Conservation (phyloP, 192 early-diverging fungal genomes). For the Tieghemiomyces parasiticus region DNA sequence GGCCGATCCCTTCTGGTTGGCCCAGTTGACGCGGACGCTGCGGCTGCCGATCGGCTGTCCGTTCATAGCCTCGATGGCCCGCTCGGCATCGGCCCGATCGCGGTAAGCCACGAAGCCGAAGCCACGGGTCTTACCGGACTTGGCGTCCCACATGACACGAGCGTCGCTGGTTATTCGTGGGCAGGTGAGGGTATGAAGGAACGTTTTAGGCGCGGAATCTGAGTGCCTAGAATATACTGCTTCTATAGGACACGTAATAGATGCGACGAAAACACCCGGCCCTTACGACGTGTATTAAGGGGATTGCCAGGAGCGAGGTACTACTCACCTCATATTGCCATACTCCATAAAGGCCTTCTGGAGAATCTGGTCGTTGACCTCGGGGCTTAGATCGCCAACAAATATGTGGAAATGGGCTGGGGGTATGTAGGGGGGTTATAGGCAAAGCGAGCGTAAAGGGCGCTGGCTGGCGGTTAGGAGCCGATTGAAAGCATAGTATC, state of each 20-base stretch:
- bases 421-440: not conserved
- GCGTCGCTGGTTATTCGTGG: slow-evolving; percentile 43
- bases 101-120: slow-evolving; percentile 87
- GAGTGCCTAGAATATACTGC: slow-evolving; percentile 15
- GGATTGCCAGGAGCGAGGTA: not conserved
- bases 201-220: not conserved
- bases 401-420: slow-evolving; percentile 73
- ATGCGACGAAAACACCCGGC: not conserved
- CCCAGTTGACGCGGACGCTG: slow-evolving; percentile 87
- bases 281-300: not conserved
- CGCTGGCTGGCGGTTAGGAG: not conserved
- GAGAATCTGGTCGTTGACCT: slow-evolving; percentile 71
- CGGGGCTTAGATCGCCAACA: slow-evolving; percentile 84
- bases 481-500: not conserved
- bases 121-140: slow-evolving; percentile 78
- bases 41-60: slow-evolving; percentile 76
- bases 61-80: slow-evolving; percentile 74
- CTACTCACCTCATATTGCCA: slow-evolving; percentile 56
- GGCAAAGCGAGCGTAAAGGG: not conserved
- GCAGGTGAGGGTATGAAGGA: not conserved
- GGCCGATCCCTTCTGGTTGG: slow-evolving; percentile 57
- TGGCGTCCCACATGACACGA: slow-evolving; percentile 84
- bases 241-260: slow-evolving; percentile 10
- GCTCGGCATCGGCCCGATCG: slow-evolving; percentile 75
- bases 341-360: slow-evolving; percentile 60